A percentile compares a stretch with the other conserved stretches of the same genome.
phyloP scores from a whole-genome alignment of 257 asterid genomes.

The Solanum chiquidenum region DNA sequence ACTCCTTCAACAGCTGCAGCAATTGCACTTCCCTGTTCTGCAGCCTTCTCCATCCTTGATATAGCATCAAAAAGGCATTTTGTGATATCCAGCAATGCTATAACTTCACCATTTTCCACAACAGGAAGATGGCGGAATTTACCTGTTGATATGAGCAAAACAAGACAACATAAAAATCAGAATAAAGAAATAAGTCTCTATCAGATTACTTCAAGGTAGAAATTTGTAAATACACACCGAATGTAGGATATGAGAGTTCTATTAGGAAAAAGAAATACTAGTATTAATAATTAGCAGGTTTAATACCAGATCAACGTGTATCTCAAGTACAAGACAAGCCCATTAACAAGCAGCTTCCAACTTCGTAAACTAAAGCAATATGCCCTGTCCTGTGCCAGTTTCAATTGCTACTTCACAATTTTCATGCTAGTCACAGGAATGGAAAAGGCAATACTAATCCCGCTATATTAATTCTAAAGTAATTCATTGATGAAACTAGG shows the following conservation, averaged over 20 bases:
- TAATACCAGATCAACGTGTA: neutral
- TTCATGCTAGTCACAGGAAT: neutral
- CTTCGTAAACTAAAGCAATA: neutral
- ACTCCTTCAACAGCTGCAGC: constrained; percentile 99
- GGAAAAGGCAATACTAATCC: neutral
- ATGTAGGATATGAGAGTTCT: neutral
- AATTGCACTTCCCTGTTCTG: constrained; percentile 95
- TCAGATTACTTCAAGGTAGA: neutral
- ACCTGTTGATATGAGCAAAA: constrained; percentile 30
- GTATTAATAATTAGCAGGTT: neutral
- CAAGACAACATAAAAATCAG: neutral
- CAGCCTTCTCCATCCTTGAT: constrained; percentile 96
- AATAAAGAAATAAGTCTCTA: neutral
- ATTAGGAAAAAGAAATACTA: neutral
- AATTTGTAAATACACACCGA: neutral
- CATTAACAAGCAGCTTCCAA: neutral
- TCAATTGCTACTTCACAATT: neutral
- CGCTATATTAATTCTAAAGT: neutral
- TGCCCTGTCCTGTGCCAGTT: neutral
- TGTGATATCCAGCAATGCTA: constrained; percentile 85
- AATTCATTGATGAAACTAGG: neutral
- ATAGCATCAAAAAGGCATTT: constrained; percentile 96
- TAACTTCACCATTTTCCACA: constrained; percentile 98
- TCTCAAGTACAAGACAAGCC: neutral
- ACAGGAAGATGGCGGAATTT: constrained; percentile 97